Conservation (phyloP, 176 grass and related monocot genomes). For the Pharus latifolius region DNA sequence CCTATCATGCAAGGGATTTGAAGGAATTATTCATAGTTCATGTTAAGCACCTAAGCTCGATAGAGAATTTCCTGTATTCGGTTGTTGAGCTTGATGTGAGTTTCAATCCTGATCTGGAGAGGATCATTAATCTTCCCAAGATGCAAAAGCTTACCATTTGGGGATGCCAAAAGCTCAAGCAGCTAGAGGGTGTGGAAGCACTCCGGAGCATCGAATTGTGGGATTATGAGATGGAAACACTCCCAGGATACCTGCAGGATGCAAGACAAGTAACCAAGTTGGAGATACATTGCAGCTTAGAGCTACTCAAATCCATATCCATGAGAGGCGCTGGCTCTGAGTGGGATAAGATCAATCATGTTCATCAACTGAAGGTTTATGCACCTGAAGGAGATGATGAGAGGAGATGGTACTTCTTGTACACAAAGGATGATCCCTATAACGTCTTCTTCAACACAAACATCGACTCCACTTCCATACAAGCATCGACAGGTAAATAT, state of each 20-base stretch:
- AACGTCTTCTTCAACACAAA: slow-evolving; percentile 3
- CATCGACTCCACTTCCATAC: neutral
- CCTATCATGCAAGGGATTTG: neutral
- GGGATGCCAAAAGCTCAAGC: neutral
- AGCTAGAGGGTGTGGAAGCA: neutral
- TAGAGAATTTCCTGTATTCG: neutral
- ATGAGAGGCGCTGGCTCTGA: neutral
- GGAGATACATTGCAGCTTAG: neutral
- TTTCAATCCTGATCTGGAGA: neutral
- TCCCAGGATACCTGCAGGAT: neutral
- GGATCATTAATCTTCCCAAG: neutral
- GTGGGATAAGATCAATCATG: neutral
- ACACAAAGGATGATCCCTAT: neutral
- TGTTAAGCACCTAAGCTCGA: neutral
- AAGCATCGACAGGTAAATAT: too few species aligned
- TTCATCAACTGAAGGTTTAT: neutral
- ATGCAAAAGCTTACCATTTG: neutral
- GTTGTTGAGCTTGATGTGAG: neutral
- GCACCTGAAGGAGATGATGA: neutral
- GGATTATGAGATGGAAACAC: neutral
- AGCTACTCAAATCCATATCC: neutral
- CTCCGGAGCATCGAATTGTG: neutral
- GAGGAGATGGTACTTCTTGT: neutral
- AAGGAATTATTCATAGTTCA: neutral
- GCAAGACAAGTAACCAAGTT: too few species aligned